Conservation (phyloP, 2,329 filamentous ascomycete genomes). For the Arthroderma sp. region DNA sequence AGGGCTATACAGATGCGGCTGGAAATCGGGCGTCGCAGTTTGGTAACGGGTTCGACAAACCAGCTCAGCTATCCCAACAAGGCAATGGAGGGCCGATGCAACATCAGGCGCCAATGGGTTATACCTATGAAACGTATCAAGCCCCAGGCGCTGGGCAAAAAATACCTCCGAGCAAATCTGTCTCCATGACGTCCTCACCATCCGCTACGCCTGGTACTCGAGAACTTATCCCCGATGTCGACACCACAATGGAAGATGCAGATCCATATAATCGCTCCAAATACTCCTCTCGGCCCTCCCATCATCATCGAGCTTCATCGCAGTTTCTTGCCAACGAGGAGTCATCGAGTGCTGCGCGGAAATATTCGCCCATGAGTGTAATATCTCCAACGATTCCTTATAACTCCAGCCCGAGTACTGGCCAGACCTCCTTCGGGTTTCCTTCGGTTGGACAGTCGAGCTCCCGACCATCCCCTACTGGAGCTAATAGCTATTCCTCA, state of each 20-base stretch:
- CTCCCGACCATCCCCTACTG: conserved; percentile 65
- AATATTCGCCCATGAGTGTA: conserved; percentile 92
- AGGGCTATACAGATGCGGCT: conserved; percentile 51
- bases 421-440: conserved; percentile 39
- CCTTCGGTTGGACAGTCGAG: conserved; percentile 38
- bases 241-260: conserved; percentile 77
- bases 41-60: conserved; percentile 41
- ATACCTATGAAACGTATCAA: conserved; percentile 58
- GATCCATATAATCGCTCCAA: conserved; percentile 79
- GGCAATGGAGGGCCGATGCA: conserved; percentile 20
- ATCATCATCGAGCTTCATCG: conserved; percentile 57
- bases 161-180: conserved; percentile 23
- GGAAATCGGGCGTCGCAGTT: conserved; percentile 51
- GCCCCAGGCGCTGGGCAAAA: conserved; percentile 25
- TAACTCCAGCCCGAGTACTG: conserved; percentile 47
- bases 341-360: conserved; percentile 62
- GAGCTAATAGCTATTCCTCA: conserved; percentile 45
- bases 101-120: conserved; percentile 43
- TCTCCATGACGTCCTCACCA: conserved; percentile 47
- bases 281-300: conserved; percentile 66
- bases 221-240: conserved; percentile 54
- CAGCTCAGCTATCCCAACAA: conserved; percentile 39
- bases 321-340: conserved; percentile 62
- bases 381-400: conserved; percentile 72
- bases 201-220: conserved; percentile 47